Evolutionary conservation across 1,139 yeast genomes (phyloP).

Genomic region (Arxiozyma slooffiae): DNA sequence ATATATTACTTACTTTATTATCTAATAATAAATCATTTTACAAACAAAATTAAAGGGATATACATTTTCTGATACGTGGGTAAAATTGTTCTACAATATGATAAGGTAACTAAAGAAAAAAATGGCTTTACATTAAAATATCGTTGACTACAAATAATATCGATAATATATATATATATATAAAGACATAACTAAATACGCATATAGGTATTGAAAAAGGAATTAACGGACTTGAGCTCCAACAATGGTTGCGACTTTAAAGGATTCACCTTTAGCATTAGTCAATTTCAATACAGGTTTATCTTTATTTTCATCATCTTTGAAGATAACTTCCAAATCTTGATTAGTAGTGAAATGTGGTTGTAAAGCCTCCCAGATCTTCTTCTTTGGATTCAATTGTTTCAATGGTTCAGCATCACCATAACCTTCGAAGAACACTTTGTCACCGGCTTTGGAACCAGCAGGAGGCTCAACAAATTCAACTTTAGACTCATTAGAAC

Average conservation of each 20-base stretch:
- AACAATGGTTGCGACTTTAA: constrained; percentile 58
- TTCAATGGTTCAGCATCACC: constrained; percentile 76
- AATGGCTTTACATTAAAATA: not conserved
- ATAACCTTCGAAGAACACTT: constrained; percentile 85
- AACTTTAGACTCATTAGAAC: constrained; percentile 56
- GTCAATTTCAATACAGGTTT: constrained; percentile 70
- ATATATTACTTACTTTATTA: too few species aligned
- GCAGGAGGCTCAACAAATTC: constrained; percentile 94
- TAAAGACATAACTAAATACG: not conserved
- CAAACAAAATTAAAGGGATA: too few species aligned
- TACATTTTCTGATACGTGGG: too few species aligned
- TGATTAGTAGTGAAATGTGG: constrained; percentile 80
- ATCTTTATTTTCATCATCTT: constrained; percentile 55
- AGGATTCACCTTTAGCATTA: constrained; percentile 61
- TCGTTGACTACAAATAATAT: not conserved
- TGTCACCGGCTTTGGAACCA: constrained; percentile 94
- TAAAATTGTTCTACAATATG: too few species aligned
- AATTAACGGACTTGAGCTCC: constrained; percentile 63
- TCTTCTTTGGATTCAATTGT: constrained; percentile 95
- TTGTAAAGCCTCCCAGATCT: constrained; percentile 92
- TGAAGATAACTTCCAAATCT: constrained; percentile 65
- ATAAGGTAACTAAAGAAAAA: too few species aligned
- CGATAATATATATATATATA: constrained; percentile 13
- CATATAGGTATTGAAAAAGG: not conserved
- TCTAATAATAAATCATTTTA: too few species aligned